A percentile compares a stretch with the other conserved stretches of the same genome.
Conservation (phyloP, 1,284 basidiomycete species). For the Ceratobasidium papillatum region DNA sequence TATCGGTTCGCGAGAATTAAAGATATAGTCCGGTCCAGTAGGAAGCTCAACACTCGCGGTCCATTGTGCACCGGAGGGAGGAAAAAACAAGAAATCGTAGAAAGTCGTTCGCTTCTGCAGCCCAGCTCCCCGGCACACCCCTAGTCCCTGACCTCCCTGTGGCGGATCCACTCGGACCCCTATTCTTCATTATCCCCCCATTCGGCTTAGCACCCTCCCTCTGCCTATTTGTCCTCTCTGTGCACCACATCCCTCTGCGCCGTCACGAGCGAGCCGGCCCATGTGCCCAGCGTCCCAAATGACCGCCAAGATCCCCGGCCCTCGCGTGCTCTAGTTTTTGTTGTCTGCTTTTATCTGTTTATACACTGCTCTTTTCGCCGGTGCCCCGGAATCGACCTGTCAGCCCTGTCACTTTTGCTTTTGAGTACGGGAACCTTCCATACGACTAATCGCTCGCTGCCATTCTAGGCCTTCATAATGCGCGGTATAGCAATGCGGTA, state of each 20-base stretch:
- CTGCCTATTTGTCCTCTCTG: background rate
- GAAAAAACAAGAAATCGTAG: background rate
- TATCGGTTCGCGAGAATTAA: background rate
- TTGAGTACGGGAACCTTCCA: conserved; percentile 4
- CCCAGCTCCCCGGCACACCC: background rate
- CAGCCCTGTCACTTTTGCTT: conserved; percentile 18
- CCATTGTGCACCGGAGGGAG: conserved; percentile 14
- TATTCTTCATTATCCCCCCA: conserved; percentile 21
- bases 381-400: background rate
- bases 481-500: background rate
- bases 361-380: background rate
- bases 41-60: background rate
- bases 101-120: background rate
- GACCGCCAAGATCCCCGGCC: background rate
- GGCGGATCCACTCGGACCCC: background rate
- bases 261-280: background rate
- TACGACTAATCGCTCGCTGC: background rate
- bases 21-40: background rate
- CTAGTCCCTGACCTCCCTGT: conserved; percentile 8
- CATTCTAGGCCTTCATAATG: conserved; percentile 7
- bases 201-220: background rate
- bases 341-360: background rate
- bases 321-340: too few relatives aligned
- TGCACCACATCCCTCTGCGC: background rate
- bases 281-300: background rate